Evolutionary conservation across 371 early-diverging fungal genomes (phyloP).

Genomic region (Saksenaea oblongispora): DNA sequence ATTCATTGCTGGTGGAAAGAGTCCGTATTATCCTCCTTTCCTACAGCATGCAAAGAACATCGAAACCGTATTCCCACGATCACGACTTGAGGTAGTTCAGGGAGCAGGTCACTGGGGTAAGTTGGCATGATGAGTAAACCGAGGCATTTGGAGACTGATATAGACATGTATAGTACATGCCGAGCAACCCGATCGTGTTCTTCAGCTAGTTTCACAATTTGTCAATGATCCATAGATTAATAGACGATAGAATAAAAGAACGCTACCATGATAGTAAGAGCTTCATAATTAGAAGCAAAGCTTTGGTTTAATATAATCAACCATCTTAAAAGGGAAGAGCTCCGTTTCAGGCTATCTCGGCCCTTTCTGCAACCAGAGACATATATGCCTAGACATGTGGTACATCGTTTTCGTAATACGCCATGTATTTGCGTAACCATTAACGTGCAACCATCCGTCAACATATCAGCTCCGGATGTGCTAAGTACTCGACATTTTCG

Average conservation of each 20-base stretch:
- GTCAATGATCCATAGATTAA: constrained; percentile 13
- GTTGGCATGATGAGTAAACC: constrained; percentile 1
- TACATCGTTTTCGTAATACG: too few species aligned
- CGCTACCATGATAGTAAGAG: too few species aligned
- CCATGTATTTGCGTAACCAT: too few species aligned
- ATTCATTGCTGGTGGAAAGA: constrained; percentile 79
- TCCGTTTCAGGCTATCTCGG: too few species aligned
- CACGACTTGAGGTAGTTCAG: constrained; percentile 61
- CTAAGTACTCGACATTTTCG: too few species aligned
- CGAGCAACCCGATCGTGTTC: constrained; percentile 73
- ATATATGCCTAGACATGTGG: too few species aligned
- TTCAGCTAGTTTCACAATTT: constrained; percentile 53
- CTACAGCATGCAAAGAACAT: constrained; percentile 48
- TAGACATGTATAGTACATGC: constrained; percentile 70
- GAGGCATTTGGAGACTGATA: neutral
- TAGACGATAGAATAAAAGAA: neutral
- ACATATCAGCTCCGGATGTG: too few species aligned
- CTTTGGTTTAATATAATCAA: too few species aligned
- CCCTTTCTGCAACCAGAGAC: too few species aligned
- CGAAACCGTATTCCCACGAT: constrained; percentile 63
- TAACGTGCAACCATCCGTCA: too few species aligned
- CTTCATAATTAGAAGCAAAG: too few species aligned
- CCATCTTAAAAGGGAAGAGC: too few species aligned
- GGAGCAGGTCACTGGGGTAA: constrained; percentile 89
- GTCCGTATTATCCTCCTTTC: constrained; percentile 63